A percentile compares a stretch with the other conserved stretches of the same genome.
Conservation (phyloP, 805 yeast species). For the Metschnikowia noctiluminum region DNA sequence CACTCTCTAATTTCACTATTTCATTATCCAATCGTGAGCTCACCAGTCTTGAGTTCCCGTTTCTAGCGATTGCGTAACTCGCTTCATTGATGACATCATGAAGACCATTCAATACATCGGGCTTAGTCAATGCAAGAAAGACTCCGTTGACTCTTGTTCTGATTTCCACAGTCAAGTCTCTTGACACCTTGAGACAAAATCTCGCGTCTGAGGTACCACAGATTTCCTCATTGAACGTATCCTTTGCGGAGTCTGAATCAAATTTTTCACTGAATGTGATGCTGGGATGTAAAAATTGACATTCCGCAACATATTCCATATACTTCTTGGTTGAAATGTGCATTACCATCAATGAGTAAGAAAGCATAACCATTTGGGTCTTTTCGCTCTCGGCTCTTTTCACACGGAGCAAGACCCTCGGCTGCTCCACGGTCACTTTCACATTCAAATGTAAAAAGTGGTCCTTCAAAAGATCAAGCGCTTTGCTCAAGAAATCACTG, state of each 20-base stretch:
- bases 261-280: constrained; percentile 28
- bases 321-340: constrained; percentile 29
- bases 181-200: constrained; percentile 23
- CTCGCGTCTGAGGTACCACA: constrained; percentile 19
- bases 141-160: constrained; percentile 21
- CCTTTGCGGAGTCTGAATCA: neutral
- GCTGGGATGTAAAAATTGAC: constrained; percentile 34
- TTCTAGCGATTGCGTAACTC: constrained; percentile 22
- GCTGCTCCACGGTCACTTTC: constrained; percentile 17
- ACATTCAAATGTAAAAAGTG: constrained; percentile 14
- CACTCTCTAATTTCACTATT: constrained; percentile 12
- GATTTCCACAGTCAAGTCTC: constrained; percentile 26
- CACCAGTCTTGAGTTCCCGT: constrained; percentile 27
- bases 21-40: constrained; percentile 27
- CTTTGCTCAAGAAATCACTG: too few species aligned
- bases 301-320: constrained; percentile 33
- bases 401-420: constrained; percentile 23
- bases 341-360: constrained; percentile 34
- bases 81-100: constrained; percentile 27
- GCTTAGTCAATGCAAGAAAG: constrained; percentile 25
- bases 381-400: constrained; percentile 16
- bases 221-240: constrained; percentile 21
- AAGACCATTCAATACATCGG: constrained; percentile 31
- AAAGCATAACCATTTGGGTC: constrained; percentile 28
- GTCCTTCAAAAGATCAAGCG: neutral